Evolutionary conservation across 805 yeast genomes (phyloP).

Genomic region (Yarrowia sp.): DNA sequence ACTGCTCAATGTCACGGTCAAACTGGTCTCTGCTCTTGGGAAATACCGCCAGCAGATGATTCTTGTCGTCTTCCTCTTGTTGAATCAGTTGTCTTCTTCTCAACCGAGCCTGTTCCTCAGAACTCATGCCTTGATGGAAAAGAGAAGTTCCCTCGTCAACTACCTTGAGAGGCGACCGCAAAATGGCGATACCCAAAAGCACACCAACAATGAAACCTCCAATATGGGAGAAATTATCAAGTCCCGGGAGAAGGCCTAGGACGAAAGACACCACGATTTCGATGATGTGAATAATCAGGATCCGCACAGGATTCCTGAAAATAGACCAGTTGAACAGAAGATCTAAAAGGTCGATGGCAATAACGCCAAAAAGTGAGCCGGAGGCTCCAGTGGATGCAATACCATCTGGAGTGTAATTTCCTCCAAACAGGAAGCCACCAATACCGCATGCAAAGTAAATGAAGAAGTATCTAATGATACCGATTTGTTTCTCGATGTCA

Average conservation of each 20-base stretch:
- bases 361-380: conserved; percentile 67
- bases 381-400: conserved; percentile 67
- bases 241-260: conserved; percentile 66
- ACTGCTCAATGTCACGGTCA: conserved; percentile 26
- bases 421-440: conserved; percentile 63
- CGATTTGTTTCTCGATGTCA: conserved; percentile 55
- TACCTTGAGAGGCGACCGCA: conserved; percentile 51
- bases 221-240: conserved; percentile 71
- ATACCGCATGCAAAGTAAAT: conserved; percentile 62
- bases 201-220: conserved; percentile 71
- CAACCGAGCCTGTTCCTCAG: conserved; percentile 12
- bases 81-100: not conserved
- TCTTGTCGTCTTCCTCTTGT: conserved; percentile 30
- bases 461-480: conserved; percentile 50
- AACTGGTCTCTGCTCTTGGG: conserved; percentile 17
- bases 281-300: conserved; percentile 47
- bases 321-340: conserved; percentile 52
- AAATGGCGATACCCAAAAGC: conserved; percentile 46
- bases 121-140: not conserved
- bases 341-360: conserved; percentile 56
- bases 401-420: conserved; percentile 66
- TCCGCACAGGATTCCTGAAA: conserved; percentile 46
- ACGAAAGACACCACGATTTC: conserved; percentile 60
- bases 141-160: conserved; percentile 25
- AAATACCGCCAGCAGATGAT: conserved; percentile 22